These are phyloP conservation scores for Mycosphaerella sp. DNA, from an alignment of 2,329 filamentous ascomycete genomes.

Conservation along the genomic window DNA sequence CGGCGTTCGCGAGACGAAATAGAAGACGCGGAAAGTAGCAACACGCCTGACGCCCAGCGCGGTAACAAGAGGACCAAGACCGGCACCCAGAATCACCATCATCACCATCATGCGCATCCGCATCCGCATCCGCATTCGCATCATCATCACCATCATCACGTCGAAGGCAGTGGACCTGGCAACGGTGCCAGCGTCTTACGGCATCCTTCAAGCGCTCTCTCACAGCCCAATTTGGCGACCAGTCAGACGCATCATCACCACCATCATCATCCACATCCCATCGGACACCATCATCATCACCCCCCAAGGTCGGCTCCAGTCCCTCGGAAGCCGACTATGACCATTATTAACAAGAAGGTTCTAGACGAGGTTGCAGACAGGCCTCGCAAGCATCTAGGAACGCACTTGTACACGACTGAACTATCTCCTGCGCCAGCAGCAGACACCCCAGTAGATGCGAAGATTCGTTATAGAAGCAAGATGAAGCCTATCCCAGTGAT, in stretches of 20 bases:
- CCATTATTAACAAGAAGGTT: constrained; percentile 63
- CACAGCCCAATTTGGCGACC: constrained; percentile 27
- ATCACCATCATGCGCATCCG: constrained; percentile 52
- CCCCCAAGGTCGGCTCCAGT: constrained; percentile 31
- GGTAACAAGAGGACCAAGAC: constrained; percentile 58
- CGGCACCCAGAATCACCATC: constrained; percentile 44
- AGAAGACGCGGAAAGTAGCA: constrained; percentile 47
- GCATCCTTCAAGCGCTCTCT: constrained; percentile 30
- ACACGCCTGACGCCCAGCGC: constrained; percentile 44
- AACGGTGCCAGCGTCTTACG: constrained; percentile 23
- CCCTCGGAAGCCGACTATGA: constrained; percentile 58
- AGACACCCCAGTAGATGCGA: constrained; percentile 42
- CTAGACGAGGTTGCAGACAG: constrained; percentile 64
- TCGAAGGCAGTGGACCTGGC: constrained; percentile 10
- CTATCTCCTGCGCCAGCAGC: constrained; percentile 44
- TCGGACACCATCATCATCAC: constrained; percentile 37
- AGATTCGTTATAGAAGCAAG: constrained; percentile 53
- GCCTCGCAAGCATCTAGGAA: constrained; percentile 75
- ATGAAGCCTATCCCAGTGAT: constrained; percentile 73
- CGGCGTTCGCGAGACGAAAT: constrained; percentile 75
- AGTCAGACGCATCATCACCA: constrained; percentile 25
- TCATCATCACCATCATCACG: constrained; percentile 33
- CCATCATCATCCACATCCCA: constrained; percentile 36
- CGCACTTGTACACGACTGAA: constrained; percentile 69
- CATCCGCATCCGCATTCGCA: constrained; percentile 47